These are phyloP conservation scores for Dothidotthia symphoricarpi DNA, from an alignment of 2,329 filamentous ascomycete species.

Conservation along the genomic window DNA sequence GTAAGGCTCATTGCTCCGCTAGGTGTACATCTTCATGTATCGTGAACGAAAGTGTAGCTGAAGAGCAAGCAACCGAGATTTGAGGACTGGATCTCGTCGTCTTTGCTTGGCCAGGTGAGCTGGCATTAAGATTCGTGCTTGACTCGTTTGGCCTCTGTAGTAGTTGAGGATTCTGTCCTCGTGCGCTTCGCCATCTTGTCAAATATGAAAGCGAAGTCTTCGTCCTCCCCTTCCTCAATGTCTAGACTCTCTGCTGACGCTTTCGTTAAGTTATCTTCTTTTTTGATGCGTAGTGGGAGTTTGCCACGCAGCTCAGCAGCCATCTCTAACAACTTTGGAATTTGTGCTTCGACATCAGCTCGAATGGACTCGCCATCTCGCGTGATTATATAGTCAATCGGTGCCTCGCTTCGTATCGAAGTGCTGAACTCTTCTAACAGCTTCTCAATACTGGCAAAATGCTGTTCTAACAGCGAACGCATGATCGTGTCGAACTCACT, in stretches of 20 bases:
- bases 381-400: slow-evolving; percentile 3
- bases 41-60: no score
- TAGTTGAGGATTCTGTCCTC: background rate
- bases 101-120: no score
- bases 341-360: slow-evolving; percentile 1
- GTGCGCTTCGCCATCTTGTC: slow-evolving; percentile 2
- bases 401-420: background rate
- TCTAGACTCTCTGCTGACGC: background rate
- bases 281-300: background rate
- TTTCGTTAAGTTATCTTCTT: background rate
- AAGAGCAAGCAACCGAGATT: no score
- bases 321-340: slow-evolving; percentile 1
- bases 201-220: background rate
- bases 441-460: slow-evolving; percentile 1
- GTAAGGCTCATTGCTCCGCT: no score
- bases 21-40: no score
- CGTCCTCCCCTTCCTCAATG: background rate
- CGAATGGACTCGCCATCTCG: slow-evolving; percentile 1
- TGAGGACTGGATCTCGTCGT: no score
- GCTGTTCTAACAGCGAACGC: background rate
- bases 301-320: background rate
- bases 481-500: slow-evolving; percentile 5
- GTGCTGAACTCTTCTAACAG: slow-evolving; percentile 1
- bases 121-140: no score
- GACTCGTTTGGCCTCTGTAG: no score